phyloP scores from a whole-genome alignment of 164 flowering plant species.

The Malania oleifera region DNA sequence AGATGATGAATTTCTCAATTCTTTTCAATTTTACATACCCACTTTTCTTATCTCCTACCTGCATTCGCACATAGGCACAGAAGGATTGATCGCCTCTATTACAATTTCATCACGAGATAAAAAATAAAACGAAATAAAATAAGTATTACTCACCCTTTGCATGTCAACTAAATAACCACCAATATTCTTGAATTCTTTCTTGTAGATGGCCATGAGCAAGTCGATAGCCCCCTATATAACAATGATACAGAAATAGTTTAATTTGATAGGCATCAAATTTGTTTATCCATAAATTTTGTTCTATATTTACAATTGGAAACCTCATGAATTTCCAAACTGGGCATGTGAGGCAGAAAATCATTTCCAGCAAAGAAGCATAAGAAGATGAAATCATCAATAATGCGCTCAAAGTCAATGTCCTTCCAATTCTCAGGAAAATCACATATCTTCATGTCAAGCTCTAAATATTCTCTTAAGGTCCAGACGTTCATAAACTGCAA shows the following conservation, averaged over 20 bases:
- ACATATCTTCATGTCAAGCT: background rate
- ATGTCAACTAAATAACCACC: background rate
- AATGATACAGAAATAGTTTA: too few relatives aligned
- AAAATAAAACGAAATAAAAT: too few relatives aligned
- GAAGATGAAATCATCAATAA: conserved; percentile 6
- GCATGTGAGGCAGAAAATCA: conserved; percentile 9
- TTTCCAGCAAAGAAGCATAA: conserved; percentile 1
- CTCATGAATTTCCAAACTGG: conserved; percentile 3
- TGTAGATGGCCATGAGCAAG: conserved; percentile 3
- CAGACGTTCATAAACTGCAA: conserved; percentile 2
- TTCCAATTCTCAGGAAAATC: background rate
- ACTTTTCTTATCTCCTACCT: background rate
- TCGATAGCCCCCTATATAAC: conserved; percentile 1
- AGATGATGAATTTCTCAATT: background rate
- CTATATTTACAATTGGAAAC: background rate
- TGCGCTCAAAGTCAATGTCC: conserved; percentile 2
- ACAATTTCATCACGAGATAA: too few relatives aligned
- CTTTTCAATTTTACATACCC: background rate
- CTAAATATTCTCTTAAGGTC: background rate
- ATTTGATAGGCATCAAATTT: too few relatives aligned
- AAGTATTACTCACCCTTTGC: background rate
- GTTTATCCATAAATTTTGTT: too few relatives aligned
- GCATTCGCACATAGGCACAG: too few relatives aligned
- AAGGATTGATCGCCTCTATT: too few relatives aligned
- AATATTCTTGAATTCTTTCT: background rate